Evolutionary conservation across 2,329 filamentous ascomycete genomes (phyloP), one percentile per base, ranked within the genome.

Genomic region (Taxawa tesnikishii): DNA sequence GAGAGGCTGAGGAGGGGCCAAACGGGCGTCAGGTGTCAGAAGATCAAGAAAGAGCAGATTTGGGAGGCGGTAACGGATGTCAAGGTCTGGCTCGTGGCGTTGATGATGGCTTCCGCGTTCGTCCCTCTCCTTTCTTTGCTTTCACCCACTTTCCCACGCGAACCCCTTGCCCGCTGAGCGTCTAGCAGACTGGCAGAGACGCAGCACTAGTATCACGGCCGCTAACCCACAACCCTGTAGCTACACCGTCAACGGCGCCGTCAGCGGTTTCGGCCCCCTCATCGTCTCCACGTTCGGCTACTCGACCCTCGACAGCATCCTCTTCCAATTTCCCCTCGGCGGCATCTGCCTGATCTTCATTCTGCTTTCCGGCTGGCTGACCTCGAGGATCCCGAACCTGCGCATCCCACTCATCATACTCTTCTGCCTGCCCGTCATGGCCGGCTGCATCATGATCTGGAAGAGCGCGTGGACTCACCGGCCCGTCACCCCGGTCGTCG

Each of bases 371-470:
- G 80, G 80, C 1, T 83, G 65, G 42, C 57, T 83, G 2, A 70
- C 72, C 4, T 67, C 71, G 0, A 60, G 63, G 1, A 59, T 77
- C 32, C 63, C 59, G 2, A 77, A 83, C 44, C 70, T 77, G 9
- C 69, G 79, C 10, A 67, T 83, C 29, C 49, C 73, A 5, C 68
- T 83, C 53, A 63, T 85, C 1, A 54, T 81, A 4, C 28, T 69
- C 3, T 79, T 73, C 42, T 83, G 78, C 38, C 60, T 85, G 0
- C 80, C 79, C 0, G 78, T 84, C 32, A 81, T 85, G 29, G 76
- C 76, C 0, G 79, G 80, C 1, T 84, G 75, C 46, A 70, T 67
- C 4, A 70, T 83, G 51, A 83, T 87, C 44, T 85, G 80, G 80
- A 79, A 74, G 49, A 70, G 59, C 3, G 44, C 51, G 6, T 70